A percentile compares a stretch with the other conserved stretches of the same genome.
Evolutionary conservation across 192 early-diverging fungal genomes (phyloP).

Genomic region (Linnemannia elongata): DNA sequence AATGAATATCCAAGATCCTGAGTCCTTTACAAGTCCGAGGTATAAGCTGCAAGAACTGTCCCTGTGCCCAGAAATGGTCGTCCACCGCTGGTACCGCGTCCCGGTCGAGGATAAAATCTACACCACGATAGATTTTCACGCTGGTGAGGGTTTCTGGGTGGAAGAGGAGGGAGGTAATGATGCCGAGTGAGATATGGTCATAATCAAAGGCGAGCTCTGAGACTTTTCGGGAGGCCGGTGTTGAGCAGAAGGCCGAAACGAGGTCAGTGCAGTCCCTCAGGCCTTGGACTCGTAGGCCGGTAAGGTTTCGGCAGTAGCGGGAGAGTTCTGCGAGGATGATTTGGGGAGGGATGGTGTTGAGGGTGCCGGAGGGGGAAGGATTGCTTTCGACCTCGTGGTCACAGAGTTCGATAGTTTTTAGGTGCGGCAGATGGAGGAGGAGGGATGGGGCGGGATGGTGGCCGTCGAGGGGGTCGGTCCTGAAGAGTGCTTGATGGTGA

Average conservation of each 20-base stretch:
- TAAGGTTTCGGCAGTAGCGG: background rate
- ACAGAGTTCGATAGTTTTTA: background rate
- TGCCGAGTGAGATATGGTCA: background rate
- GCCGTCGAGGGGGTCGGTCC: background rate
- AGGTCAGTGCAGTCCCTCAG: background rate
- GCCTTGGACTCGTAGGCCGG: background rate
- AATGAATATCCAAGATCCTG: background rate
- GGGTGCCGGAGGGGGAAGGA: background rate
- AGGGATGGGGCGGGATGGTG: background rate
- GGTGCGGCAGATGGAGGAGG: slow-evolving; percentile 4
- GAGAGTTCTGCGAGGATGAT: background rate
- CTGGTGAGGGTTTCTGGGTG: background rate
- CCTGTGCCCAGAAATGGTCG: background rate
- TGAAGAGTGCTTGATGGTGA: background rate
- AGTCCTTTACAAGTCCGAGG: background rate
- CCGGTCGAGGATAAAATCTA: background rate
- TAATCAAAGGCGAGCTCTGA: background rate
- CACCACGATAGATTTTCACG: background rate
- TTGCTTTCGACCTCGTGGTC: background rate
- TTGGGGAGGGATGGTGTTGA: background rate
- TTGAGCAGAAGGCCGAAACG: background rate
- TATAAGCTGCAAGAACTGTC: slow-evolving; percentile 17
- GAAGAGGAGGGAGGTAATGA: background rate
- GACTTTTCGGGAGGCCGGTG: background rate
- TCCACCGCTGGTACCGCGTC: background rate